A percentile compares a stretch with the other conserved stretches of the same genome.
Evolutionary conservation across 2,329 filamentous ascomycete genomes (phyloP).

Genomic region (Venturia aucupariae): DNA sequence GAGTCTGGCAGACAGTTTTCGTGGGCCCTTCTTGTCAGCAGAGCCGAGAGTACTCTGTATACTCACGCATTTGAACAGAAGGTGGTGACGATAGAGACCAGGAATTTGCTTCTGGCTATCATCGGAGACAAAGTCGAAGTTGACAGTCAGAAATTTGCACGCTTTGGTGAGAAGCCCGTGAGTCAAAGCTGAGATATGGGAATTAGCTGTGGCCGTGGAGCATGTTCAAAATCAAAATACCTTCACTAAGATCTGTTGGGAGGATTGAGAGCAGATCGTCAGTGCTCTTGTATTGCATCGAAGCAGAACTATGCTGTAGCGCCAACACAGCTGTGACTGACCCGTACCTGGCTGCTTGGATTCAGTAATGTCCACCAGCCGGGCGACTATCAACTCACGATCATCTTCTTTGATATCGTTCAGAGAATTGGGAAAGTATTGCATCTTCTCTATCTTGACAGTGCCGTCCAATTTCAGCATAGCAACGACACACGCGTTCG

Average conservation of each 20-base stretch:
- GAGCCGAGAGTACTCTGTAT: conserved; percentile 73
- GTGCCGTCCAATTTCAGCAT: conserved; percentile 35
- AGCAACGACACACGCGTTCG: conserved; percentile 38
- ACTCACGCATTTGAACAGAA: conserved; percentile 65
- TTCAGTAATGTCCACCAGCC: conserved; percentile 1
- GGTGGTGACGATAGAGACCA: conserved; percentile 47
- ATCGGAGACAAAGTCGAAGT: conserved; percentile 76
- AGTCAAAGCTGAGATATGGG: conserved; percentile 23
- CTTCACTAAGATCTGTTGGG: conserved; percentile 21
- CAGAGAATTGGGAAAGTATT: conserved; percentile 28
- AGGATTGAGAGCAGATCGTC: conserved; percentile 41
- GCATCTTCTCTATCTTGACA: conserved; percentile 33
- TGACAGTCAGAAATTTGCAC: conserved; percentile 39
- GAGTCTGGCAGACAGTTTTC: conserved; percentile 62
- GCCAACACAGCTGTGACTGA: conserved; percentile 33
- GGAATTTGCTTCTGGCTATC: conserved; percentile 46
- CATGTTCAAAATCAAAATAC: background rate
- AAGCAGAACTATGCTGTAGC: conserved; percentile 33
- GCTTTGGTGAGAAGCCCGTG: conserved; percentile 53
- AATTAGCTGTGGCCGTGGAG: conserved; percentile 8
- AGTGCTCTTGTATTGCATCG: conserved; percentile 36
- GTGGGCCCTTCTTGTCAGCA: conserved; percentile 41
- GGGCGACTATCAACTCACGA: conserved; percentile 15
- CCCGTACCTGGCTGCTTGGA: conserved; percentile 22
- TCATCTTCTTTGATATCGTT: conserved; percentile 16